Conservation (phyloP, 495 filamentous ascomycete genomes). For the Aspergillus taichungensis region DNA sequence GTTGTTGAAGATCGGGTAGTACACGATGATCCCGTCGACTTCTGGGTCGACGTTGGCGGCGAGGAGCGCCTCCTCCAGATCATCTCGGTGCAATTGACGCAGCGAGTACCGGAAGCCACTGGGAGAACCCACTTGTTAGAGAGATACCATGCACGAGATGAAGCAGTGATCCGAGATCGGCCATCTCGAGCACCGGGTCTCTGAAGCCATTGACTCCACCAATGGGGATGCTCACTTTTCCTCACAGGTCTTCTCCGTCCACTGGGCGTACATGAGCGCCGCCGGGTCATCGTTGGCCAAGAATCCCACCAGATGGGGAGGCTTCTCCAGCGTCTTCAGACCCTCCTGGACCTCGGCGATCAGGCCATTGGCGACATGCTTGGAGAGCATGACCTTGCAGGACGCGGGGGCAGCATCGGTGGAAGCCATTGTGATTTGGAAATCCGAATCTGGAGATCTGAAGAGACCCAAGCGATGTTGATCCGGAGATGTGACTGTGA, state of each 20-base stretch:
- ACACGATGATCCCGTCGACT: constrained; percentile 93
- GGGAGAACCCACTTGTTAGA: constrained; percentile 13
- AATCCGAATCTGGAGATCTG: no score
- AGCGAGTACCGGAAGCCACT: constrained; percentile 88
- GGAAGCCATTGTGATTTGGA: constrained; percentile 34
- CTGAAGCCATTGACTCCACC: constrained; percentile 9
- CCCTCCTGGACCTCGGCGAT: constrained; percentile 67
- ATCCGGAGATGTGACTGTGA: no score
- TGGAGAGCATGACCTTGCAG: constrained; percentile 87
- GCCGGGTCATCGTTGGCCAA: constrained; percentile 86
- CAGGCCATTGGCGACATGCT: constrained; percentile 71
- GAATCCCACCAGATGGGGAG: constrained; percentile 80
- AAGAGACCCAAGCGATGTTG: no score
- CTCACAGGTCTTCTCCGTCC: constrained; percentile 90
- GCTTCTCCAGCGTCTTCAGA: constrained; percentile 55
- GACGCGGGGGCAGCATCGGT: constrained; percentile 37
- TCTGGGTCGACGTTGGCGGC: constrained; percentile 66
- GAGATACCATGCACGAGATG: constrained; percentile 10
- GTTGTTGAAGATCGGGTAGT: constrained; percentile 93
- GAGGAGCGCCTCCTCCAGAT: constrained; percentile 78
- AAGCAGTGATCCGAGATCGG: constrained; percentile 5
- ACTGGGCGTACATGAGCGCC: constrained; percentile 87
- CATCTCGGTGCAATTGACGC: constrained; percentile 71
- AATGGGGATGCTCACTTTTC: constrained; percentile 69
- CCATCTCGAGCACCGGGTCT: background rate